Conservation (phyloP, 345 rosid species). For the Rhizophora mangle region DNA sequence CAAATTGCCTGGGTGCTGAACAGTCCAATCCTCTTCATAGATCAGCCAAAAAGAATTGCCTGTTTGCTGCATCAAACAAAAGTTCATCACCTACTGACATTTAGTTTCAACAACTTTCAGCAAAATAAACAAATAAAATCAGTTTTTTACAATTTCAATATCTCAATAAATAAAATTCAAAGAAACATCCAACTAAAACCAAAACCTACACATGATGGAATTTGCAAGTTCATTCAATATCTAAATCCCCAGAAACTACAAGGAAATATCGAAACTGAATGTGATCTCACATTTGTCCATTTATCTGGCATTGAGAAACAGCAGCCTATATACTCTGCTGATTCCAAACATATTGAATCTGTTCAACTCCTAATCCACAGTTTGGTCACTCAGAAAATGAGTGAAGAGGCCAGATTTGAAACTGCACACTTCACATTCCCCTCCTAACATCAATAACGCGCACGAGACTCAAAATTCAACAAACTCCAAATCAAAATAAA, state of each 20-base stretch:
- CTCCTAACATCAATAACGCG: too few species aligned
- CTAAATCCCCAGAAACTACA: constrained; percentile 16
- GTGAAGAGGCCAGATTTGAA: neutral
- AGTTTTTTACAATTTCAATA: neutral
- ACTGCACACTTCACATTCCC: neutral
- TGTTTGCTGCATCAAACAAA: constrained; percentile 25
- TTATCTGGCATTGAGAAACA: neutral
- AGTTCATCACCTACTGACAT: neutral
- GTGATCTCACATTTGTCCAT: constrained; percentile 16
- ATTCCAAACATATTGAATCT: neutral
- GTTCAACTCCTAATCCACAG: neutral
- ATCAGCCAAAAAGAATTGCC: neutral
- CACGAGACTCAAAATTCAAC: too few species aligned
- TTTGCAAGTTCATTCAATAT: constrained; percentile 1
- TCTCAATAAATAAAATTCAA: neutral
- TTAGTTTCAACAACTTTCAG: too few species aligned
- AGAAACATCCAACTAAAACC: neutral
- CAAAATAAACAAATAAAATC: neutral
- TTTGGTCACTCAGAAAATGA: neutral
- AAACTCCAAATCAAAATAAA: too few species aligned
- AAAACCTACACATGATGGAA: neutral
- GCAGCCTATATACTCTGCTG: neutral
- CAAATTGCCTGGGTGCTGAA: constrained; percentile 6
- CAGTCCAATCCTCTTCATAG: constrained; percentile 21
- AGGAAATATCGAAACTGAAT: constrained; percentile 1